These are phyloP conservation scores for Coemansia sp. DNA, from an alignment of 192 early-diverging fungal species.

Conservation along the genomic window DNA sequence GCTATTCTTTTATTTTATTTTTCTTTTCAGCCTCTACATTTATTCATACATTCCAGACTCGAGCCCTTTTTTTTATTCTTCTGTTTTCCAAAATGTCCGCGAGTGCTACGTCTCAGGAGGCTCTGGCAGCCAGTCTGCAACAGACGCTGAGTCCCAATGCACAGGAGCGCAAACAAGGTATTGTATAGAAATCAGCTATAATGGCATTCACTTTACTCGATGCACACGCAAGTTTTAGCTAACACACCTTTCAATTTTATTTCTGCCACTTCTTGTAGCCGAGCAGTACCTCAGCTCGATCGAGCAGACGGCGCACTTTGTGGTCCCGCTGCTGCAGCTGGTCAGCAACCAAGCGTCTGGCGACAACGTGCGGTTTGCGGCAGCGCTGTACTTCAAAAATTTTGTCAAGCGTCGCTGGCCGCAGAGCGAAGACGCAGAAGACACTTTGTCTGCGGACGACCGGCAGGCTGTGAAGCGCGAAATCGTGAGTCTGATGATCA, in stretches of 20 bases:
- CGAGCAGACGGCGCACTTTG: conserved; percentile 67
- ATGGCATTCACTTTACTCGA: background rate
- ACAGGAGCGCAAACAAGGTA: conserved; percentile 53
- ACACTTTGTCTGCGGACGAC: conserved; percentile 58
- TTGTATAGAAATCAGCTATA: background rate
- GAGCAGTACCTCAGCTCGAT: conserved; percentile 57
- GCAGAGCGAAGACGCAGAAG: conserved; percentile 43
- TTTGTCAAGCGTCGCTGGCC: conserved; percentile 88
- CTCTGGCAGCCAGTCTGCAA: conserved; percentile 48
- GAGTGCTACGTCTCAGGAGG: conserved; percentile 22
- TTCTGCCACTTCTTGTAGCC: conserved; percentile 45
- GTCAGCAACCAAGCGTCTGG: conserved; percentile 63
- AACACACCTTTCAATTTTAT: background rate
- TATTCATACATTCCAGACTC: background rate
- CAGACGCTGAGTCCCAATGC: conserved; percentile 47
- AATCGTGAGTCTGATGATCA: conserved; percentile 86
- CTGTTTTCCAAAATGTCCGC: conserved; percentile 16
- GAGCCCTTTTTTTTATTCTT: conserved; percentile 6
- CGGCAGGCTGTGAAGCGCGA: conserved; percentile 77
- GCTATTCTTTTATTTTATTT: conserved; percentile 7
- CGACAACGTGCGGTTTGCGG: conserved; percentile 70
- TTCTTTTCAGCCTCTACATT: background rate
- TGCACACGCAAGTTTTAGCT: background rate
- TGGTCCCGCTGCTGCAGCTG: conserved; percentile 72
- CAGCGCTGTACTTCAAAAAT: conserved; percentile 94